phyloP scores from a whole-genome alignment of 345 rosid genomes.

The Eucalyptus pauciflora region DNA sequence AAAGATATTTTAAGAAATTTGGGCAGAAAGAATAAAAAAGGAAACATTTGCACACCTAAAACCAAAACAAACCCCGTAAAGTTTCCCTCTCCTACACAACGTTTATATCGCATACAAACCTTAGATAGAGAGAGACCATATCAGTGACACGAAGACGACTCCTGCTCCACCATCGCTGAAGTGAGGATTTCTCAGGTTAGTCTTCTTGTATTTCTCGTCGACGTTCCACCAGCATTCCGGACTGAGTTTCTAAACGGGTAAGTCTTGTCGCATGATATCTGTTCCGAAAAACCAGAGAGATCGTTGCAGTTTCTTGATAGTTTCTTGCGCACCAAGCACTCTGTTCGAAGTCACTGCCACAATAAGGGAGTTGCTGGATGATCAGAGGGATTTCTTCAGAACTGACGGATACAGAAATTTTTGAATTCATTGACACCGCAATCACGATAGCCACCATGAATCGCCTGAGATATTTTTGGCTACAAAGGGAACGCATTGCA shows the following conservation, averaged over 20 bases:
- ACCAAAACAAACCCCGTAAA: neutral
- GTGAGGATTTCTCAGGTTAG: neutral
- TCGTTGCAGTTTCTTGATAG: neutral
- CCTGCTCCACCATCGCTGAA: neutral
- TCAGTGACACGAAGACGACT: neutral
- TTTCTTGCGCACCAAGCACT: neutral
- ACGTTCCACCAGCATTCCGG: neutral
- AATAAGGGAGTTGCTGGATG: conserved; percentile 10
- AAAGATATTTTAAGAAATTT: neutral
- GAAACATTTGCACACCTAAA: neutral
- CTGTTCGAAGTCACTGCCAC: neutral
- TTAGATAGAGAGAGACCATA: neutral
- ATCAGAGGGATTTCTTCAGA: conserved; percentile 65
- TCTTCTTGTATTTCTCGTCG: neutral
- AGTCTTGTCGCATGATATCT: neutral
- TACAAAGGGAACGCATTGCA: conserved; percentile 53
- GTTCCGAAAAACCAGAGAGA: neutral
- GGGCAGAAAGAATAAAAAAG: neutral
- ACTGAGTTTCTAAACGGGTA: neutral
- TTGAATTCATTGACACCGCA: conserved; percentile 57
- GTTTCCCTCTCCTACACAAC: neutral
- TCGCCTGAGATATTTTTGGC: conserved; percentile 46
- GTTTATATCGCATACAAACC: neutral
- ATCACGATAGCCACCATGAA: conserved; percentile 62
- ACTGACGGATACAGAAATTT: conserved; percentile 39